phyloP scores from a whole-genome alignment of 768 basidiomycete species.

The Auricularia cornea region DNA sequence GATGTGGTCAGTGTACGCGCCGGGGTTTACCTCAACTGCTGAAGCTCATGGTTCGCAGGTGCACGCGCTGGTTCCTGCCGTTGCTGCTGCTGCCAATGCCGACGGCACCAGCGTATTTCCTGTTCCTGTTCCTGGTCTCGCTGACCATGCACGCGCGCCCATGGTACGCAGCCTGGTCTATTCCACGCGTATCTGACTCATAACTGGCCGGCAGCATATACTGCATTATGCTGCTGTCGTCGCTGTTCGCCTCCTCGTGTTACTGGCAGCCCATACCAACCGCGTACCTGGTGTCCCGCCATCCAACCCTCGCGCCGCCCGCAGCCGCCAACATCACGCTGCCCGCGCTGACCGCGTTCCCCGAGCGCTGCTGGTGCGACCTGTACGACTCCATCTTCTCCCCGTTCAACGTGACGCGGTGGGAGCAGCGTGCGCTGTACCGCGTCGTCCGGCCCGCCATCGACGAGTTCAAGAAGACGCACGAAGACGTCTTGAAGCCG shows the following conservation, averaged over 20 bases:
- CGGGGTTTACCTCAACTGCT: not conserved
- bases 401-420: slow-evolving; percentile 65
- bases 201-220: slow-evolving; percentile 62
- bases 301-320: slow-evolving; percentile 2
- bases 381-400: slow-evolving; percentile 61
- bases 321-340: not conserved
- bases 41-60: slow-evolving; percentile 41
- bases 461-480: not conserved
- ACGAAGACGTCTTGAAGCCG: slow-evolving; percentile 30
- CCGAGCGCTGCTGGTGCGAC: slow-evolving; percentile 86
- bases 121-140: slow-evolving; percentile 68
- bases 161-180: slow-evolving; percentile 42
- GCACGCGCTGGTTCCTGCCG: slow-evolving; percentile 80
- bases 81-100: slow-evolving; percentile 69
- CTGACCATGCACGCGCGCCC: slow-evolving; percentile 75
- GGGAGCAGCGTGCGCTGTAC: slow-evolving; percentile 59
- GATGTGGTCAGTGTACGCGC: not conserved
- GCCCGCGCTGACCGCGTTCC: slow-evolving; percentile 41
- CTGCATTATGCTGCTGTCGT: slow-evolving; percentile 72
- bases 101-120: slow-evolving; percentile 71
- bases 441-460: not conserved
- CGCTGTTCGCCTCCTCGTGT: slow-evolving; percentile 81
- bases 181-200: not conserved
- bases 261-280: slow-evolving; percentile 78
- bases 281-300: slow-evolving; percentile 20